Evolutionary conservation across 257 asterid species (phyloP).

Genomic region (Plantago elongata): DNA sequence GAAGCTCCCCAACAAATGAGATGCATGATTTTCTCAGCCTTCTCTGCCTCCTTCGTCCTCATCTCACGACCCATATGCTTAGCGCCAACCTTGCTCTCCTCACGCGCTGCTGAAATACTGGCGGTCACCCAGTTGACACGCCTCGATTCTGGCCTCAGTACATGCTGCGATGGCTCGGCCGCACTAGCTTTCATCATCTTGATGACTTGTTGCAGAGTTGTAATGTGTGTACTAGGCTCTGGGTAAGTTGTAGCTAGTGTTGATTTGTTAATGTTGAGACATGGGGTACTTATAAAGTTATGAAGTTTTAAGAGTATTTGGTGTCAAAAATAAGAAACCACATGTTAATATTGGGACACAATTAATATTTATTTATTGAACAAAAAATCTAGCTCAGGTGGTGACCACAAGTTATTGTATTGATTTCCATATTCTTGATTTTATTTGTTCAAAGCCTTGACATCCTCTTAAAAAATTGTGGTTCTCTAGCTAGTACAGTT

Average conservation of each 20-base stretch:
- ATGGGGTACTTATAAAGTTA: conserved; percentile 1
- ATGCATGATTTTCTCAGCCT: conserved; percentile 40
- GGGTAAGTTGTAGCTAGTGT: no score
- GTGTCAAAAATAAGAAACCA: not conserved
- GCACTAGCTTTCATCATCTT: conserved; percentile 11
- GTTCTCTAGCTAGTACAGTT: conserved; percentile 1
- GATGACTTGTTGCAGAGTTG: no score
- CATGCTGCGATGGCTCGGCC: conserved; percentile 21
- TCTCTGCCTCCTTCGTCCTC: conserved; percentile 37
- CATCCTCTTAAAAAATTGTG: conserved; percentile 5
- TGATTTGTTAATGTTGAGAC: no score
- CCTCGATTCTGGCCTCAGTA: conserved; percentile 19
- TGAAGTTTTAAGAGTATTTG: not conserved
- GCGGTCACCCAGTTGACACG: conserved; percentile 23
- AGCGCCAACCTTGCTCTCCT: conserved; percentile 12
- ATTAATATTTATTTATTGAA: not conserved
- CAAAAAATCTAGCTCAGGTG: conserved; percentile 18
- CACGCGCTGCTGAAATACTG: conserved; percentile 15
- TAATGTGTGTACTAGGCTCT: no score
- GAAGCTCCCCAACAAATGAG: conserved; percentile 17
- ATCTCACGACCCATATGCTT: conserved; percentile 16
- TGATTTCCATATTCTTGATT: conserved; percentile 9
- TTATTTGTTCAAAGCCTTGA: not conserved
- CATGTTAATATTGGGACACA: conserved; percentile 2
- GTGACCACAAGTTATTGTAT: conserved; percentile 27